These are phyloP conservation scores for Candolleomyces eurysporus DNA, from an alignment of 768 basidiomycete genomes.

Conservation along the genomic window DNA sequence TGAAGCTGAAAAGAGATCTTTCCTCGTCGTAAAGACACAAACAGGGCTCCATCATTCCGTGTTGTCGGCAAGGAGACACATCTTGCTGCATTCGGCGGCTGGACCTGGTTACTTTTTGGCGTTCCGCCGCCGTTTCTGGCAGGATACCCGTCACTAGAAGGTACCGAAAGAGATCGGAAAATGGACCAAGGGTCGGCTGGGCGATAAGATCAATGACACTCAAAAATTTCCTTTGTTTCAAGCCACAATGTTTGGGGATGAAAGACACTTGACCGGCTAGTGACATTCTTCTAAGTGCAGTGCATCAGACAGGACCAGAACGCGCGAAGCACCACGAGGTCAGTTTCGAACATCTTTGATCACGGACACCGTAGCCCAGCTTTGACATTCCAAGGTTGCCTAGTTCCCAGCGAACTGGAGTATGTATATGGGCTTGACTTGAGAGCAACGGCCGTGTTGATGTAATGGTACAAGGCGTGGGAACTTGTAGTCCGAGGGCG, in stretches of 20 bases:
- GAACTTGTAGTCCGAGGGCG: not conserved
- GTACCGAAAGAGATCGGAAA: no score
- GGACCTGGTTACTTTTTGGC: slow-evolving; percentile 7
- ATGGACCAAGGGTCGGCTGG: no score
- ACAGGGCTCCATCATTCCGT: slow-evolving; percentile 36
- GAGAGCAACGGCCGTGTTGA: not conserved
- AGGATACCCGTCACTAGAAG: not conserved
- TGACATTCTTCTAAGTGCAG: not conserved
- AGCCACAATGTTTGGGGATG: not conserved
- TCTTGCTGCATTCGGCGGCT: slow-evolving; percentile 25
- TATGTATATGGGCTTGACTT: not conserved
- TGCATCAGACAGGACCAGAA: slow-evolving; percentile 2
- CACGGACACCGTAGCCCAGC: not conserved
- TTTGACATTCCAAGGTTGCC: not conserved
- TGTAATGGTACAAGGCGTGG: not conserved
- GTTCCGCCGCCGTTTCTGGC: not conserved
- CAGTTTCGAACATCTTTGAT: slow-evolving; percentile 1
- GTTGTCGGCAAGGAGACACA: slow-evolving; percentile 64
- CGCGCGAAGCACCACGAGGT: slow-evolving; percentile 4
- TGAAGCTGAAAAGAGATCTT: slow-evolving; percentile 27
- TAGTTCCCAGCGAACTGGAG: not conserved
- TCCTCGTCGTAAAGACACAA: slow-evolving; percentile 39
- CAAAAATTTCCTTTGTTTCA: no score
- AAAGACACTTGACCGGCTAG: not conserved
- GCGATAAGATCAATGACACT: no score